phyloP scores from a whole-genome alignment of 768 basidiomycete species.

The Lepiota subincarnata region DNA sequence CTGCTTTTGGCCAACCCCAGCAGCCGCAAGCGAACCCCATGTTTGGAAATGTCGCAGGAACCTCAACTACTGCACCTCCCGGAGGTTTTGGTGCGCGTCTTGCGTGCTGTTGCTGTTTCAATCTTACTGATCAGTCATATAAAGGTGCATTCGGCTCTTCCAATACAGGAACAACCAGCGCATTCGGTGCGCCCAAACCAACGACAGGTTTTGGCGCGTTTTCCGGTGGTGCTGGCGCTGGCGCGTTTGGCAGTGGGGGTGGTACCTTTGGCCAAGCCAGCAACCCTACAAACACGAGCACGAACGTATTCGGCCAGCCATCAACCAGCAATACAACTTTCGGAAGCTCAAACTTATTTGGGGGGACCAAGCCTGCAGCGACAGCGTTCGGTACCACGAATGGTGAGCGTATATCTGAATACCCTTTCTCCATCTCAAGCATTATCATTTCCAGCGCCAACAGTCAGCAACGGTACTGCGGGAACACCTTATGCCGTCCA shows the following conservation, averaged over 20 bases:
- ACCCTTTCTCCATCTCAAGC: neutral
- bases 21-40: constrained; percentile 73
- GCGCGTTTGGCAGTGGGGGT: constrained; percentile 33
- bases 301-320: constrained; percentile 16
- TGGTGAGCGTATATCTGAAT: constrained; percentile 21
- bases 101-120: constrained; percentile 12
- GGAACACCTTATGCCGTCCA: constrained; percentile 59
- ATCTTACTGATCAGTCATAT: constrained; percentile 16
- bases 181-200: constrained; percentile 64
- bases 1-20: constrained; percentile 57
- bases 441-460: neutral
- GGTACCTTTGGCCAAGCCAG: constrained; percentile 54
- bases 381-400: constrained; percentile 38
- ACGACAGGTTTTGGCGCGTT: constrained; percentile 75
- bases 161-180: constrained; percentile 11
- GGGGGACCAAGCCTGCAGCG: constrained; percentile 32
- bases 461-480: constrained; percentile 50
- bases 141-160: constrained; percentile 41
- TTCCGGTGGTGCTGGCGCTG: constrained; percentile 48
- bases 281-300: constrained; percentile 5
- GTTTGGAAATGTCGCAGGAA: constrained; percentile 61
- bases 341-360: constrained; percentile 34
- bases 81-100: constrained; percentile 42
- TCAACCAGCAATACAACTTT: constrained; percentile 43
- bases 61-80: constrained; percentile 24